phyloP scores from a whole-genome alignment of 1,284 basidiomycete species.

The Marasmius fiardii region DNA sequence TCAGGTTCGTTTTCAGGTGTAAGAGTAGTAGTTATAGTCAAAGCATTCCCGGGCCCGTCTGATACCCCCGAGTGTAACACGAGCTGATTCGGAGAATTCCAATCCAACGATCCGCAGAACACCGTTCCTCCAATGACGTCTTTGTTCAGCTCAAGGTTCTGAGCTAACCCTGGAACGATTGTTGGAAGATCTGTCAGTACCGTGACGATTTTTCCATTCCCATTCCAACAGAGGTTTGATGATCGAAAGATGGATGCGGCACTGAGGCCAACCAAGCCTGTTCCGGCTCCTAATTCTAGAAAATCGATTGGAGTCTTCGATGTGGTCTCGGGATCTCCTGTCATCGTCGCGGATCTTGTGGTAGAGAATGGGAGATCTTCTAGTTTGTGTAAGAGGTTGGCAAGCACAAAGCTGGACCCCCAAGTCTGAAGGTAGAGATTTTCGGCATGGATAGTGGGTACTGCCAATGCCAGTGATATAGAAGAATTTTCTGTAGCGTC shows the following conservation, averaged over 20 bases:
- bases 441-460: background rate
- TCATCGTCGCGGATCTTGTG: background rate
- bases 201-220: too few species aligned
- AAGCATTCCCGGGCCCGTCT: background rate
- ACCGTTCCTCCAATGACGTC: background rate
- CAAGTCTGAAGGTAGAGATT: conserved; percentile 4
- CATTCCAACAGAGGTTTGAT: too few species aligned
- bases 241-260: background rate
- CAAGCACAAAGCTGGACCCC: background rate
- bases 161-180: background rate
- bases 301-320: background rate
- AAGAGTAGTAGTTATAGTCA: background rate
- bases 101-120: conserved; percentile 1
- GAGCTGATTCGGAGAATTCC: background rate
- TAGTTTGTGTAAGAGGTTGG: conserved; percentile 1
- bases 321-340: background rate
- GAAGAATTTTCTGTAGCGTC: background rate
- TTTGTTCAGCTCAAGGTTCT: background rate
- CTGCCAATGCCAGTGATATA: background rate
- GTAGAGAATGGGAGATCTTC: background rate
- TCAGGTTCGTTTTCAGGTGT: background rate
- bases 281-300: background rate
- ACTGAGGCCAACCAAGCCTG: background rate
- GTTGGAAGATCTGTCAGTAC: background rate
- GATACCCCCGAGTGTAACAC: background rate